Conservation (phyloP, 2,329 filamentous ascomycete species). For the Penicillium thymicola region DNA sequence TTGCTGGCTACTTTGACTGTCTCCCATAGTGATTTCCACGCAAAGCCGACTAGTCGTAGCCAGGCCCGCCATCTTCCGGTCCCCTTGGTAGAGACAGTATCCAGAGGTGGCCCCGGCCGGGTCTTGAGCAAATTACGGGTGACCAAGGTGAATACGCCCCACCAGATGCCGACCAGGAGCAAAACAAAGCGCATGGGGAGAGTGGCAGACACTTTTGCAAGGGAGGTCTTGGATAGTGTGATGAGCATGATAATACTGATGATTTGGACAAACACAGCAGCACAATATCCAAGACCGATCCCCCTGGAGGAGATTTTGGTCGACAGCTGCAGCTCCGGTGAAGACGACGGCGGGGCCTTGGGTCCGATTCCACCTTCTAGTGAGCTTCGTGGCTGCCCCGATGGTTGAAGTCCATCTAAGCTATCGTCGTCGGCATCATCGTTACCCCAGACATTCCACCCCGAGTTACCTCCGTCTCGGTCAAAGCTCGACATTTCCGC, state of each 20-base stretch:
- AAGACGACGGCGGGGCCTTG: conserved; percentile 31
- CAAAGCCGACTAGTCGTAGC: conserved; percentile 68
- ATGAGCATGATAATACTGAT: conserved; percentile 72
- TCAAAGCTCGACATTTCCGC: conserved; percentile 28
- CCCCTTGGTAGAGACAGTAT: conserved; percentile 14
- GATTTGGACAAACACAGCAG: conserved; percentile 78
- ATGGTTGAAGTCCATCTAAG: conserved; percentile 12
- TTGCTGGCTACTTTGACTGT: conserved; percentile 69
- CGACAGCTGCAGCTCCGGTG: conserved; percentile 70
- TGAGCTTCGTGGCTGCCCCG: neutral
- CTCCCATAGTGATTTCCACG: conserved; percentile 77
- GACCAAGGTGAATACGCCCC: conserved; percentile 81
- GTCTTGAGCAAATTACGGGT: conserved; percentile 77
- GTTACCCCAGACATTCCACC: conserved; percentile 16
- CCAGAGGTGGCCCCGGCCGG: conserved; percentile 71
- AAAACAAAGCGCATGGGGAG: conserved; percentile 79
- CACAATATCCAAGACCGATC: conserved; percentile 83
- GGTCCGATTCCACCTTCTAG: conserved; percentile 8
- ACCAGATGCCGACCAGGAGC: conserved; percentile 81
- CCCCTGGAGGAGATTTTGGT: conserved; percentile 85
- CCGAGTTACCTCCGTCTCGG: conserved; percentile 13
- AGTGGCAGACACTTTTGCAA: conserved; percentile 62
- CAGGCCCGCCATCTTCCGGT: conserved; percentile 46
- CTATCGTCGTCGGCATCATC: conserved; percentile 19
- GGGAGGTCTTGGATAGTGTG: conserved; percentile 36